Evolutionary conservation across 78 protist genomes (phyloP), one percentile per base, ranked within the genome.

Genomic region (Monosiga brevicollis): DNA sequence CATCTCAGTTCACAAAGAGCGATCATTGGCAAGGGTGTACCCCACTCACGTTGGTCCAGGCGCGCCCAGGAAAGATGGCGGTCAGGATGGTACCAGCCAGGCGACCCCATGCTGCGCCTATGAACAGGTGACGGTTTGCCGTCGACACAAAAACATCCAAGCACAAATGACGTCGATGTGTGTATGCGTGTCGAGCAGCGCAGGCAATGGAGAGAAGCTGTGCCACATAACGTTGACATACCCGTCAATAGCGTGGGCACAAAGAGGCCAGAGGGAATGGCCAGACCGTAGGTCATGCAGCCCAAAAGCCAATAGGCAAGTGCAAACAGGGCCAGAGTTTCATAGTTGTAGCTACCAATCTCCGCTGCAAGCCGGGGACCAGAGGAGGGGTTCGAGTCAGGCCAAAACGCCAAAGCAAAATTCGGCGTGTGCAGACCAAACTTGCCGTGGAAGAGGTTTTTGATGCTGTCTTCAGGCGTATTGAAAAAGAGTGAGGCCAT

Each of bases 201-300:
- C n/a, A n/a, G n/a, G n/a, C n/a, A n/a, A n/a, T n/a, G n/a, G n/a
- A n/a, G n/a, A n/a, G n/a, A n/a, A n/a, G n/a, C n/a, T n/a, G n/a
- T n/a, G n/a, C n/a, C n/a, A n/a, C n/a, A n/a, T n/a, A n/a, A n/a
- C n/a, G n/a, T n/a, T n/a, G 91, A 83, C 36, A 93, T 94, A 23
- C 98, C 98, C 26, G 85, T 86, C 81, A 93, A 82, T 79, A 95
- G 88, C 88, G 81, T 62, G 23, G 98, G 98, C 11, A 95, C 93
- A 72, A 93, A 92, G 35, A 92, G 79, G 29, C 95, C 98, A 40
- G 89, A 42, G 2, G 96, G 94, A 26, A 91, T 93, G 74, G 88
- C 75, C n/a, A 87, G 40, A 75, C 98, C 98, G 79, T 84, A 83
- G 0, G 96, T 91, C 84, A 85, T 24, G 35, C 88, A 43, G 38